Conservation (phyloP, 2,329 filamentous ascomycete genomes). For the Lachnellula occidentalis region DNA sequence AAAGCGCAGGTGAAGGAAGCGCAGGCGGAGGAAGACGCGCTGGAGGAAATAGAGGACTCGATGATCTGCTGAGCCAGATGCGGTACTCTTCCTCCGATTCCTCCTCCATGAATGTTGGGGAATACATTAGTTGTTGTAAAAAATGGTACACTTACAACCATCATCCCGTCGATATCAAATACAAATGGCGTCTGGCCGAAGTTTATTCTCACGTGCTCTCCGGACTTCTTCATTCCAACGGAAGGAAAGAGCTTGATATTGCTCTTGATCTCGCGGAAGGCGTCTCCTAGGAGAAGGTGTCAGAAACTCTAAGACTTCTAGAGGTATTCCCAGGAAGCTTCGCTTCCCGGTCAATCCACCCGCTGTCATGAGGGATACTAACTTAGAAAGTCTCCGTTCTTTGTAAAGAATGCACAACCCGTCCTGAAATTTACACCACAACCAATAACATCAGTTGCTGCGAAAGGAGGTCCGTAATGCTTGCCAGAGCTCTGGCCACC, state of each 20-base stretch:
- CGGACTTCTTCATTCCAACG: slow-evolving; percentile 59
- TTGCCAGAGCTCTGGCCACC: slow-evolving; percentile 51
- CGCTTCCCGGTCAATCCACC: not conserved
- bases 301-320: not conserved
- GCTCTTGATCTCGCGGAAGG: slow-evolving; percentile 61
- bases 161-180: slow-evolving; percentile 85
- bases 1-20: too few species aligned
- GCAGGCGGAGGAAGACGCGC: too few species aligned
- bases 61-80: too few species aligned
- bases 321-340: not conserved
- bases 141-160: slow-evolving; percentile 53
- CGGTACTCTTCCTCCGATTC: not conserved
- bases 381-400: slow-evolving; percentile 56
- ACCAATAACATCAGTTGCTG: slow-evolving; percentile 53
- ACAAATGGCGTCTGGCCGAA: slow-evolving; percentile 74
- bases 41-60: too few species aligned
- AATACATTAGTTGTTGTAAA: not conserved
- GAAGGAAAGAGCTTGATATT: slow-evolving; percentile 54
- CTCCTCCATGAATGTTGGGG: not conserved
- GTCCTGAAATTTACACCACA: slow-evolving; percentile 62
- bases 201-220: slow-evolving; percentile 58
- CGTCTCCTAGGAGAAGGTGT: slow-evolving; percentile 51
- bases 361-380: slow-evolving; percentile 24
- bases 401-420: slow-evolving; percentile 63
- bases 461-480: slow-evolving; percentile 51